Base-by-base conservation (phyloP, 2,329 filamentous ascomycete genomes). In the Bipolaris sorokiniana region DNA sequence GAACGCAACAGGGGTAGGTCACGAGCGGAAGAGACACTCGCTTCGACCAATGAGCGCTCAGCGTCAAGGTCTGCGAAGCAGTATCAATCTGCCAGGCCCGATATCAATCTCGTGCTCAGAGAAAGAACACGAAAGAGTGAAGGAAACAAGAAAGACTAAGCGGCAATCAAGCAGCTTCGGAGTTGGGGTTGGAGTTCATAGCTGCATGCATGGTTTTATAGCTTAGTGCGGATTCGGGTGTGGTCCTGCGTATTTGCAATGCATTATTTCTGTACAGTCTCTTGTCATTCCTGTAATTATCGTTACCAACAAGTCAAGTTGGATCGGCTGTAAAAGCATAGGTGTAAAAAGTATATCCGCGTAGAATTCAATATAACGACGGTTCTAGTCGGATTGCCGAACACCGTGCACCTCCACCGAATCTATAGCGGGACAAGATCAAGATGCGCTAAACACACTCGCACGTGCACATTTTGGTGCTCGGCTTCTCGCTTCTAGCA, bases 11-110 rank as follows among this genome's bases (percentile, higher is more conserved):
- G 72, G 53, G 73, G 73, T 20, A 64, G 71, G 50, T 57, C 56
- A 20, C 61, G 61, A 26, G 60, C 51, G 16, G 59, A 63, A 31
- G 64, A 64, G 45, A 49, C 50, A 22, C 48, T 56, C 22, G 55
- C 54, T 9, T 64, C 61, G n/a, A 61, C 59, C 3, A 64, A 58
- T 33, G 64, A 69, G 18, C 53, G 63, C 20, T 63, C 62, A 2
- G 46, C 38, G 23, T 60, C 56, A 4, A 58, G 57, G 48, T 46
- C 48, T 23, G 31, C 55, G 18, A 42, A 67, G 48, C 73, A 72
- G 48, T 74, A 71, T 61, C 71, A 71, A 58, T 73, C 66, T 41
- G 68, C 70, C 31, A 65, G 71, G 48, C 62, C 65, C 31, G 66
- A 75, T 38, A 57, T 72, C 37, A 74, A 71, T 46, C 66, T 74